Conservation (phyloP, 1,284 basidiomycete species). For the Abortiporus biennis region DNA sequence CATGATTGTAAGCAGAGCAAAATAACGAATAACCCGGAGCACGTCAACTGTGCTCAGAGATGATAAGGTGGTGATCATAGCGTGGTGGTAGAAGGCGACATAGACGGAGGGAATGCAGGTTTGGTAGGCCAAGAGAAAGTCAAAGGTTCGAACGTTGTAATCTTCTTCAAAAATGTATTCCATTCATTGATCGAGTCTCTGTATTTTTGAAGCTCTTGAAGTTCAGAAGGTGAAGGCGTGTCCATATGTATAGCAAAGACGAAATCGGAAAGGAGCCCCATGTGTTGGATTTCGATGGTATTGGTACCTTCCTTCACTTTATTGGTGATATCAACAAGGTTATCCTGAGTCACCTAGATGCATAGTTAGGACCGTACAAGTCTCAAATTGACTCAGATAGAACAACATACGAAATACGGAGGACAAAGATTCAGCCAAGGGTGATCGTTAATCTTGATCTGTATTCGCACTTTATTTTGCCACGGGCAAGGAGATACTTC, state of each 20-base stretch:
- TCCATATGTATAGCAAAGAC: slow-evolving; percentile 14
- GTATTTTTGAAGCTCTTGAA: slow-evolving; percentile 6
- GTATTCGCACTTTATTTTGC: not conserved
- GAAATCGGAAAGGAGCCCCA: slow-evolving; percentile 7
- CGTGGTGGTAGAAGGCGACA: no score
- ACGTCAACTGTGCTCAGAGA: no score
- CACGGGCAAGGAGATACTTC: not conserved
- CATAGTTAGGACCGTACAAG: not conserved
- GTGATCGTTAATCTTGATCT: not conserved
- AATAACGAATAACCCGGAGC: no score
- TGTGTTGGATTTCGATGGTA: slow-evolving; percentile 9
- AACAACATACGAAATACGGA: not conserved
- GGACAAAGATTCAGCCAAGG: not conserved
- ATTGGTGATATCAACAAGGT: slow-evolving; percentile 12
- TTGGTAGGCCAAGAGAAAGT: no score
- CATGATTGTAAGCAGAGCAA: no score
- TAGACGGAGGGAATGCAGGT: no score
- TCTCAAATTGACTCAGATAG: not conserved
- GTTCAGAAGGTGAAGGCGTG: slow-evolving; percentile 9
- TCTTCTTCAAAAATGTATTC: slow-evolving; percentile 5
- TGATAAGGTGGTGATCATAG: no score
- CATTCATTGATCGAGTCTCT: slow-evolving; percentile 8
- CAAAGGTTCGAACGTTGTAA: slow-evolving; percentile 1
- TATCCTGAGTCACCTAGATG: slow-evolving; percentile 5
- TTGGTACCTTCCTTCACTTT: slow-evolving; percentile 10